Evolutionary conservation across 2,329 filamentous ascomycete genomes (phyloP).

Genomic region (Coniochaeta prunicola): DNA sequence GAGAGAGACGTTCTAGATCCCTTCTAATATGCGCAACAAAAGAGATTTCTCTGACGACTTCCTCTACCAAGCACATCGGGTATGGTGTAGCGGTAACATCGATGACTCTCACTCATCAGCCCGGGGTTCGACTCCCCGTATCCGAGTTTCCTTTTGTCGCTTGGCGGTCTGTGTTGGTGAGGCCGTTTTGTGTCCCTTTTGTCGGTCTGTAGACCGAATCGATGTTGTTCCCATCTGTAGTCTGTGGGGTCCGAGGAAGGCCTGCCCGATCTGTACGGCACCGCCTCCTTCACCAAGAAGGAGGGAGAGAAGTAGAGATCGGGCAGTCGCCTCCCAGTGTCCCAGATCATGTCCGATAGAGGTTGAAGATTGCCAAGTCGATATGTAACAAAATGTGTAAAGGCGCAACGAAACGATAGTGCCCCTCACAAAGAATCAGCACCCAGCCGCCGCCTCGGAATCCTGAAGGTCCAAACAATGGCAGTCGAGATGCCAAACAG

Average conservation of each 20-base stretch:
- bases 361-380: neutral
- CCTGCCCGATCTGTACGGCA: neutral
- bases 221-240: neutral
- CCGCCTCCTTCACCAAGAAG: slow-evolving; percentile 4
- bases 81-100: slow-evolving; percentile 3
- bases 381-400: too few relatives aligned
- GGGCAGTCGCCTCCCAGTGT: neutral
- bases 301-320: slow-evolving; percentile 4
- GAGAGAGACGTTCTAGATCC: neutral
- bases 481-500: slow-evolving; percentile 21
- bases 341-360: too few relatives aligned
- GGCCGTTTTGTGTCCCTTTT: neutral
- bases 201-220: neutral
- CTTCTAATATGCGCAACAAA: neutral
- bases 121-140: slow-evolving; percentile 1
- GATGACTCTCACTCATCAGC: slow-evolving; percentile 1
- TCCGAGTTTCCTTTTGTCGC: neutral
- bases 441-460: slow-evolving; percentile 6
- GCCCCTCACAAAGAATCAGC: neutral
- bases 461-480: slow-evolving; percentile 21
- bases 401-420: too few relatives aligned
- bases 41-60: neutral
- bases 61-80: neutral
- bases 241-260: too few relatives aligned
- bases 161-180: neutral